A percentile compares a stretch with the other conserved stretches of the same genome.
These are phyloP conservation scores for Pelargonium cotyledonis DNA, from an alignment of 441 rosid genomes.

Conservation along the genomic window DNA sequence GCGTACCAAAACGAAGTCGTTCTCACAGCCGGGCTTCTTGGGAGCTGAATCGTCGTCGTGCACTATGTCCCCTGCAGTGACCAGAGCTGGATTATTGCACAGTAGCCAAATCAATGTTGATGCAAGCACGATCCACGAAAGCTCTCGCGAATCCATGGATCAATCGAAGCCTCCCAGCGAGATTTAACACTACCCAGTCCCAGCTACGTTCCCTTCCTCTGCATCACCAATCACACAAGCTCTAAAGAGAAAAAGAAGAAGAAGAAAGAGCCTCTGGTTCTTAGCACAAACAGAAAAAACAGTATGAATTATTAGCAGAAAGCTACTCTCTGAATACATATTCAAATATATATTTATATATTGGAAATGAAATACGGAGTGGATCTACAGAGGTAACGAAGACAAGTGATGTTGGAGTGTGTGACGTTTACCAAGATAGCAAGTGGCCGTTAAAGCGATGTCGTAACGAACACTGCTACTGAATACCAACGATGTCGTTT, in stretches of 20 bases:
- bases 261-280: no score
- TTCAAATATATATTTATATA: no score
- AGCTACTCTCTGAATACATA: no score
- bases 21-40: constrained; percentile 95
- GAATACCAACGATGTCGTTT: no score
- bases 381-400: no score
- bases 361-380: no score
- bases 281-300: no score
- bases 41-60: constrained; percentile 85
- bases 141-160: constrained; percentile 54
- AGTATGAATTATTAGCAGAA: no score
- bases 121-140: constrained; percentile 28
- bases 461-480: no score
- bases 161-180: constrained; percentile 12
- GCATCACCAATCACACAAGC: constrained; percentile 27
- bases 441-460: no score
- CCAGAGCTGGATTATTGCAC: constrained; percentile 36
- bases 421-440: no score
- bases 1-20: constrained; percentile 87
- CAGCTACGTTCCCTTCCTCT: constrained; percentile 20
- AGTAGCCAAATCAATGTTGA: constrained; percentile 40
- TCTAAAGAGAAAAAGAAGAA: constrained; percentile 13
- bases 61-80: constrained; percentile 77
- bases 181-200: constrained; percentile 23
- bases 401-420: no score